Percentiles rank a stretch among this genome's conserved stretches.
phyloP scores from a whole-genome alignment of 2,329 filamentous ascomycete species.

The Diaporthe vaccinii region DNA sequence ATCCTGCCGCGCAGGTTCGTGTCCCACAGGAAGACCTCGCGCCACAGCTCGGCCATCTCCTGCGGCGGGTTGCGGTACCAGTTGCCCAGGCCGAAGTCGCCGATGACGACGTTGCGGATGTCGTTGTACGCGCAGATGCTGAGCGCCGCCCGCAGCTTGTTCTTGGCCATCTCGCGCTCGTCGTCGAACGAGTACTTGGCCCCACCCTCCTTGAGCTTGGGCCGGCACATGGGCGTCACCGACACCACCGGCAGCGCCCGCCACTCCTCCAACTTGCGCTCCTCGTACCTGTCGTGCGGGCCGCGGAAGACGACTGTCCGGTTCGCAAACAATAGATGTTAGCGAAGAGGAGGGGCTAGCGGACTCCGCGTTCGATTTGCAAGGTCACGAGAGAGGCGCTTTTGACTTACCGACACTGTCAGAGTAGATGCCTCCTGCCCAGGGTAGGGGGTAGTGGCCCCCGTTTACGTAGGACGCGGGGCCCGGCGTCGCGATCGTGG shows the following conservation, averaged over 20 bases:
- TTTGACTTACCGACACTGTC: constrained; percentile 70
- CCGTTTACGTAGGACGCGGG: constrained; percentile 56
- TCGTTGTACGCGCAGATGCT: constrained; percentile 75
- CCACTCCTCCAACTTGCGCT: constrained; percentile 66
- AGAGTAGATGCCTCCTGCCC: constrained; percentile 78
- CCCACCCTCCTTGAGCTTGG: constrained; percentile 78
- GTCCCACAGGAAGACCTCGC: constrained; percentile 74
- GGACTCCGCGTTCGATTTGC: background rate
- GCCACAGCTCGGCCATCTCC: constrained; percentile 76
- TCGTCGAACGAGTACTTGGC: constrained; percentile 78
- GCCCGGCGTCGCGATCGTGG: constrained; percentile 74
- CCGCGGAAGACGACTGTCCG: constrained; percentile 78
- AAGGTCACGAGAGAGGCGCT: background rate
- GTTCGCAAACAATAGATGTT: background rate
- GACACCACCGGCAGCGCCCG: constrained; percentile 78
- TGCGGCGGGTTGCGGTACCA: constrained; percentile 74
- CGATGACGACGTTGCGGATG: constrained; percentile 71
- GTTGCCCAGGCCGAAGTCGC: constrained; percentile 76
- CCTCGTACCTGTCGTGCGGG: constrained; percentile 74
- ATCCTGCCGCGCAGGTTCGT: constrained; percentile 74
- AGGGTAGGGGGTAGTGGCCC: constrained; percentile 79
- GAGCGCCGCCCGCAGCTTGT: constrained; percentile 79
- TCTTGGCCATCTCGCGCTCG: constrained; percentile 78
- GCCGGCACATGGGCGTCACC: constrained; percentile 78
- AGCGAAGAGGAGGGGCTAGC: background rate